Evolutionary conservation across 306 rosid species (phyloP).

Genomic region (Trifolium repens): DNA sequence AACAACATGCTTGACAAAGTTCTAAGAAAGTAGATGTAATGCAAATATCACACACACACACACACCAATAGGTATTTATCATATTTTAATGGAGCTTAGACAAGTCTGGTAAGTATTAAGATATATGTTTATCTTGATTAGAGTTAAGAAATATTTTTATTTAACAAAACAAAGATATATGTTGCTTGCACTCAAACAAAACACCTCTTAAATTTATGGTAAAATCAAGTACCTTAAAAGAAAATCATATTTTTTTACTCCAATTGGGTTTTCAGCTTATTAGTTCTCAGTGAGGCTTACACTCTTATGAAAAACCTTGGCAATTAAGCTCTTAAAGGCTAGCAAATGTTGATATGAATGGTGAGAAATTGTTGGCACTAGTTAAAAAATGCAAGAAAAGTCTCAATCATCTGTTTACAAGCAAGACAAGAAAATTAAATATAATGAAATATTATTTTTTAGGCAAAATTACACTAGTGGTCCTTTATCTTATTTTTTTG

Average conservation of each 20-base stretch:
- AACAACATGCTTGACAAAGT: background rate
- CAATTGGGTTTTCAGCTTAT: background rate
- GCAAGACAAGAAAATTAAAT: background rate
- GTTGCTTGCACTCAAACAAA: background rate
- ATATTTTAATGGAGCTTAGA: background rate
- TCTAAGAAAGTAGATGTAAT: background rate
- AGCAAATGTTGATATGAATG: background rate
- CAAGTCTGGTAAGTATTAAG: background rate
- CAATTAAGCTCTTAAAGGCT: background rate
- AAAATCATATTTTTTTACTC: background rate
- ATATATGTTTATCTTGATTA: conserved; percentile 4
- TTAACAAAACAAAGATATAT: background rate
- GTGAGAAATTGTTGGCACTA: background rate
- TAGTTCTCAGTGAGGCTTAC: background rate
- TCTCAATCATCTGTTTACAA: background rate
- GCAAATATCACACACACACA: background rate
- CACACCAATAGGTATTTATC: background rate
- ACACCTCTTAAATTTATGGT: background rate
- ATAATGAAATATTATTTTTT: background rate
- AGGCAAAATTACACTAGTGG: too few species aligned
- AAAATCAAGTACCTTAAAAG: background rate
- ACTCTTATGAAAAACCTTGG: background rate
- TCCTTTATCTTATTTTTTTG: too few species aligned
- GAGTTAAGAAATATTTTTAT: background rate
- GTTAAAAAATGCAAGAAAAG: background rate